Percentiles rank a stretch among this genome's conserved stretches.
These are phyloP conservation scores for Lagenidium giganteum DNA, from an alignment of 352 stramenopile species.

Conservation along the genomic window DNA sequence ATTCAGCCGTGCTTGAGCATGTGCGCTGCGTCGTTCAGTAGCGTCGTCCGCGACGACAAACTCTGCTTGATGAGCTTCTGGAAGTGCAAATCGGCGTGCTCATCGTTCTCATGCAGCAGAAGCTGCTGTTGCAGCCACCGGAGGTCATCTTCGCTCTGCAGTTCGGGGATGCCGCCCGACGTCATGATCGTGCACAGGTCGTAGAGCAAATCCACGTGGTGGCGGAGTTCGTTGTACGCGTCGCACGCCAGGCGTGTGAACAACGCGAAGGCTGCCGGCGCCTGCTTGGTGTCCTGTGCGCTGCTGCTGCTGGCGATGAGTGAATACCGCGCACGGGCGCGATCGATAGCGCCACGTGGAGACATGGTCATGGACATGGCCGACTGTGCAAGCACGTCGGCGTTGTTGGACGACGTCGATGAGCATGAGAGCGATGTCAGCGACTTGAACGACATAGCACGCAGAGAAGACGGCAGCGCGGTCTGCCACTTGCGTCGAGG, in stretches of 20 bases:
- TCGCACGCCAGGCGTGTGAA: background rate
- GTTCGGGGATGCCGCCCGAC: slow-evolving; percentile 2
- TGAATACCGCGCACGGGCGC: background rate
- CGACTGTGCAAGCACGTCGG: too few species aligned
- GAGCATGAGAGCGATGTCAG: too few species aligned
- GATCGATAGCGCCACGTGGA: too few species aligned
- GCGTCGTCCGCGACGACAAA: slow-evolving; percentile 14
- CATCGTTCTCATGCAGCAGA: background rate
- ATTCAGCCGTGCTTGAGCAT: slow-evolving; percentile 11
- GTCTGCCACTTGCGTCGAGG: too few species aligned
- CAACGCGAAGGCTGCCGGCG: too few species aligned
- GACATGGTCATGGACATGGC: too few species aligned
- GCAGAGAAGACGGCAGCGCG: too few species aligned
- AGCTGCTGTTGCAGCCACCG: background rate
- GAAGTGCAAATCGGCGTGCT: background rate
- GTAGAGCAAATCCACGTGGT: slow-evolving; percentile 1
- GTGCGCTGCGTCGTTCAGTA: slow-evolving; percentile 23
- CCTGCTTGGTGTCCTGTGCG: too few species aligned
- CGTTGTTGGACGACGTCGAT: too few species aligned
- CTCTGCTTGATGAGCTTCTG: slow-evolving; percentile 18
- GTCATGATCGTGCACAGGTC: background rate
- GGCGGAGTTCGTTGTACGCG: slow-evolving; percentile 2
- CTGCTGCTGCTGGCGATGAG: too few species aligned
- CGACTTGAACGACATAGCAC: too few species aligned
- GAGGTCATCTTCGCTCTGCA: slow-evolving; percentile 1